A percentile compares a stretch with the other conserved stretches of the same genome.
phyloP scores from a whole-genome alignment of 306 rosid species.

The Medicago arabica region DNA sequence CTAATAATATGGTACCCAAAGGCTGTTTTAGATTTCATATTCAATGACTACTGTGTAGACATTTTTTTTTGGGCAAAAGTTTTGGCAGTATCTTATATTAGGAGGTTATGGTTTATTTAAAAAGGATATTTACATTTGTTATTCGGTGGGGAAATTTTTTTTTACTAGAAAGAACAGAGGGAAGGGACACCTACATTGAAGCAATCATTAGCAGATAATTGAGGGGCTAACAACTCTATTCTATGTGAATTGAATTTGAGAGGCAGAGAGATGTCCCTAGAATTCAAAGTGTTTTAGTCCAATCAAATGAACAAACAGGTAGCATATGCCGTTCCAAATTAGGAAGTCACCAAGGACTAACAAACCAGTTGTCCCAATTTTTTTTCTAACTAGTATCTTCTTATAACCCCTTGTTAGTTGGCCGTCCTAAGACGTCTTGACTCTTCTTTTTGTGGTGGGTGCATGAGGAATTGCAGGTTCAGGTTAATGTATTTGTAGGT shows the following conservation, averaged over 20 bases:
- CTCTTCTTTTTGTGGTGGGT: not conserved
- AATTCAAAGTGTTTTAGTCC: constrained; percentile 7
- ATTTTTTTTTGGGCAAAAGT: not conserved
- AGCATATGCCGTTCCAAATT: constrained; percentile 11
- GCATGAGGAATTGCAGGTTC: constrained; percentile 16
- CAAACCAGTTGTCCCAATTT: not conserved
- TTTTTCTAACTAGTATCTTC: not conserved
- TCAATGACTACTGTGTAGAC: constrained; percentile 12
- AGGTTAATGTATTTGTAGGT: constrained; percentile 19
- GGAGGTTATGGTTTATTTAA: constrained; percentile 19
- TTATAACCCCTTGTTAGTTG: not conserved
- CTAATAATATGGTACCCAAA: constrained; percentile 6
- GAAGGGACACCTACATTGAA: not conserved
- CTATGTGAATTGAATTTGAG: constrained; percentile 13
- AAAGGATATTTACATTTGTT: constrained; percentile 1
- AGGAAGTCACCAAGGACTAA: not conserved
- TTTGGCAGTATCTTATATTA: constrained; percentile 18
- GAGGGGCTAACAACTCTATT: constrained; percentile 3
- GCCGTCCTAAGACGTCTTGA: constrained; percentile 1
- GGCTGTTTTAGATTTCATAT: constrained; percentile 21
- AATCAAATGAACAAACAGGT: not conserved
- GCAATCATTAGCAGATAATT: constrained; percentile 6
- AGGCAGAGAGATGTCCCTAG: not conserved
- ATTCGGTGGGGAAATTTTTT: not conserved
- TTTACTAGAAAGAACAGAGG: constrained; percentile 18